Evolutionary conservation across 345 rosid species (phyloP), one percentile per base, ranked within the genome.

Genomic region (Psidium guajava): DNA sequence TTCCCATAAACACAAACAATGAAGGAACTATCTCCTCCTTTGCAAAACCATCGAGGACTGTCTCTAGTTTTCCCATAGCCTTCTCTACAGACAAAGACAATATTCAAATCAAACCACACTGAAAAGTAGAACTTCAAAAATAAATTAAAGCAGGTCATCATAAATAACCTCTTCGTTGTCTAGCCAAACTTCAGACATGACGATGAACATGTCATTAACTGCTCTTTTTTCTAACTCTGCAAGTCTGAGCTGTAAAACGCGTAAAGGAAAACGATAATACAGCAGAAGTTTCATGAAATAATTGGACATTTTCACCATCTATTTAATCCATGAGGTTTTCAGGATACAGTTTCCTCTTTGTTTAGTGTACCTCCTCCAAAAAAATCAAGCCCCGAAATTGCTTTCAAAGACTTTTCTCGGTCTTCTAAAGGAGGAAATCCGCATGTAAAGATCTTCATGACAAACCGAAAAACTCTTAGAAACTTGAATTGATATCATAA

Each of bases 371-470:
- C 99, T 53, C 96, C 86, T 57, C 99, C 99, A 57, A 96, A 97
- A 92, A 96, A 94, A 92, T 96, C 98, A 83, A 90, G 91, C 83
- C 93, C 96, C 20, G 91, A 92, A 87, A 95, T 89, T 86, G 89
- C 83, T 87, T 94, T 94, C 74, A 91, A 88, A 86, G 99, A 95
- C 89, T 92, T 93, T 16, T 91, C 93, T 85, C 98, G 93, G 83
- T 93, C 96, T 90, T 96, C 99, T 81, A 96, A 74, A 16, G 98
- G 98, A 87, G 99, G 98, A 92, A 97, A 97, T 50, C 99, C 99
- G 58, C 99, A 97, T 4, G 98, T 94, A 83, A 89, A 87, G 85
- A 97, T 96, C 99, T 96, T 85, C 82, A 88, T 73, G 54, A 87
- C 36, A 12, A 83, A 82, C 14, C 15, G 32, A 53, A 84, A 40